Percentiles rank a stretch among this genome's conserved stretches.
These are phyloP conservation scores for Spongospora subterranea DNA, from an alignment of 208 protist species.

Conservation along the genomic window DNA sequence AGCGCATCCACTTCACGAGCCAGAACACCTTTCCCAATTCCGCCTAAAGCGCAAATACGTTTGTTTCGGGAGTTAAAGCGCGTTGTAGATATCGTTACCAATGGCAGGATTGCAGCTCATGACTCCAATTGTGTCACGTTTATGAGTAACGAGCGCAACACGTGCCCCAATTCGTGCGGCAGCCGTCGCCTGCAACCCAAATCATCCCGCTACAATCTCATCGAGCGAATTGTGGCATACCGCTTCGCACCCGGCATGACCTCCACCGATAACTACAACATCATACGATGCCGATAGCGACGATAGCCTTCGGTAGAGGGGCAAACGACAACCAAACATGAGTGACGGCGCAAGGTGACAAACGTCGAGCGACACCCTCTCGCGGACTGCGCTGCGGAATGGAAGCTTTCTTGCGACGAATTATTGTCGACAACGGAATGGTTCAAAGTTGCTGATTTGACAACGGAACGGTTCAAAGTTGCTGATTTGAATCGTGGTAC, in stretches of 20 bases:
- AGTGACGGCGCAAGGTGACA: too few species aligned
- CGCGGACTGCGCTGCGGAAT: too few species aligned
- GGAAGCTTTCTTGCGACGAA: too few species aligned
- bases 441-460: too few species aligned
- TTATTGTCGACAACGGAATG: too few species aligned
- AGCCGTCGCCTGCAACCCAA: slow-evolving; percentile 74
- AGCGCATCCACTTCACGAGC: slow-evolving; percentile 85
- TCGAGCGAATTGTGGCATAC: neutral
- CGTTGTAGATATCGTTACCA: slow-evolving; percentile 61
- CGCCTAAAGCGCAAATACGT: slow-evolving; percentile 70
- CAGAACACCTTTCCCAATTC: slow-evolving; percentile 85
- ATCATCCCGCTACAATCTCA: neutral
- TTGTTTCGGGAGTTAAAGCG: neutral
- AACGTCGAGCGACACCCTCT: too few species aligned
- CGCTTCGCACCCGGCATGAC: slow-evolving; percentile 86
- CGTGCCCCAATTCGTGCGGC: slow-evolving; percentile 75
- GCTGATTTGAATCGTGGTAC: too few species aligned
- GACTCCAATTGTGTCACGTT: slow-evolving; percentile 78
- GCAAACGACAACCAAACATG: too few species aligned
- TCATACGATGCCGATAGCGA: slow-evolving; percentile 29
- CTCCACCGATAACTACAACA: slow-evolving; percentile 82
- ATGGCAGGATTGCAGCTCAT: slow-evolving; percentile 90
- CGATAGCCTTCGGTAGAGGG: neutral
- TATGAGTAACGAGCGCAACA: slow-evolving; percentile 83
- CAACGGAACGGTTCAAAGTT: too few species aligned